Evolutionary conservation across 164 flowering plant genomes (phyloP).

Genomic region (Euptelea pleiosperma): DNA sequence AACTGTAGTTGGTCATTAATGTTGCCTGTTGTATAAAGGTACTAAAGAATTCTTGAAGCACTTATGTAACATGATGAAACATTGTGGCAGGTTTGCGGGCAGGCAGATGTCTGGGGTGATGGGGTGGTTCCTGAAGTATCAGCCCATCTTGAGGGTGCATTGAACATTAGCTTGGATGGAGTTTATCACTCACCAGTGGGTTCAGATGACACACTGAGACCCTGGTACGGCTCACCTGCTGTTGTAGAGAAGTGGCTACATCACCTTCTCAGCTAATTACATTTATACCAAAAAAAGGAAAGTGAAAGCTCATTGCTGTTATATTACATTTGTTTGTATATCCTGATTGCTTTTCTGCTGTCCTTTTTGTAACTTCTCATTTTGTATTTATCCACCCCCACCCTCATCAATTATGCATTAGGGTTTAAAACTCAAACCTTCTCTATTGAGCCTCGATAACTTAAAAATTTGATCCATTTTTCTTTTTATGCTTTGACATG

Average conservation of each 20-base stretch:
- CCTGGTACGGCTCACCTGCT: conserved; percentile 91
- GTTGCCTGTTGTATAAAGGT: too few species aligned
- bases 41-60: too few species aligned
- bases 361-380: too few species aligned
- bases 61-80: neutral
- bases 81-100: conserved; percentile 72
- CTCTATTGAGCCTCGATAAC: too few species aligned
- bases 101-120: conserved; percentile 88
- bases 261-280: conserved; percentile 56
- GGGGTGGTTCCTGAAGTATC: conserved; percentile 90
- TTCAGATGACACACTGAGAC: conserved; percentile 72
- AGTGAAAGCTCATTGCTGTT: neutral
- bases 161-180: conserved; percentile 73
- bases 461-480: too few species aligned
- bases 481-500: too few species aligned
- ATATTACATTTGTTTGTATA: too few species aligned
- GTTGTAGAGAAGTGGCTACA: conserved; percentile 70
- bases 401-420: too few species aligned
- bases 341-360: too few species aligned
- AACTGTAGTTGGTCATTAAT: too few species aligned
- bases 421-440: too few species aligned
- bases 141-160: conserved; percentile 81
- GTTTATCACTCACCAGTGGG: conserved; percentile 94
- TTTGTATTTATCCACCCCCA: too few species aligned
- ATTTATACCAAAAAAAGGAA: neutral